phyloP scores from a whole-genome alignment of 352 stramenopile species.

The Phytopythium montanum region DNA sequence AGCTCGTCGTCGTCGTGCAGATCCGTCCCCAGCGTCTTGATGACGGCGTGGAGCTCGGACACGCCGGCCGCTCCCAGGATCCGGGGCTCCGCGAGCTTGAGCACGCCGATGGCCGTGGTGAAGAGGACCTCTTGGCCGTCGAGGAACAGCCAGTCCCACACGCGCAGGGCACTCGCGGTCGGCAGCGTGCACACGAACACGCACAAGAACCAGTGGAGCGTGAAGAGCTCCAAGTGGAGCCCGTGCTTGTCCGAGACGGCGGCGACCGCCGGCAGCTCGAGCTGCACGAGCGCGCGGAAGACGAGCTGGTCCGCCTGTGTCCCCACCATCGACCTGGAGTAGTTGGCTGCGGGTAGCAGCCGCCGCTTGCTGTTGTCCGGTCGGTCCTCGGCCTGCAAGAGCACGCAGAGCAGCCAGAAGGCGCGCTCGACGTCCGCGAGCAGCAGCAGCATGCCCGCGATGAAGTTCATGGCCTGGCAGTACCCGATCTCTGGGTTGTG shows the following conservation, averaged over 20 bases:
- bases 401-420: conserved; percentile 75
- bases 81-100: conserved; percentile 29
- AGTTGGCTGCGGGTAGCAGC: conserved; percentile 69
- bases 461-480: conserved; percentile 80
- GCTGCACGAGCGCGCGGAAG: conserved; percentile 52
- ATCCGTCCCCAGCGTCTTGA: conserved; percentile 41
- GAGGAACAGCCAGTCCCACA: conserved; percentile 80
- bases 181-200: conserved; percentile 79
- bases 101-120: conserved; percentile 36
- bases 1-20: conserved; percentile 49
- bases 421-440: conserved; percentile 71
- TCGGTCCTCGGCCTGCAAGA: conserved; percentile 43
- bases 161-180: conserved; percentile 57
- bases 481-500: conserved; percentile 59
- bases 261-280: conserved; percentile 40
- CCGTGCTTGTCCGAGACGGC: conserved; percentile 25
- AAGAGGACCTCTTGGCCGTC: conserved; percentile 60
- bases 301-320: conserved; percentile 73
- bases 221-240: conserved; percentile 69
- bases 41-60: conserved; percentile 34
- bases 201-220: conserved; percentile 85
- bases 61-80: conserved; percentile 32
- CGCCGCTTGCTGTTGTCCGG: background rate
- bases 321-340: conserved; percentile 70
- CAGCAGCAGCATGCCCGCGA: conserved; percentile 61